A percentile compares a stretch with the other conserved stretches of the same genome.
Evolutionary conservation across 495 filamentous ascomycete species (phyloP).

Genomic region (Tetracladium setigerum): DNA sequence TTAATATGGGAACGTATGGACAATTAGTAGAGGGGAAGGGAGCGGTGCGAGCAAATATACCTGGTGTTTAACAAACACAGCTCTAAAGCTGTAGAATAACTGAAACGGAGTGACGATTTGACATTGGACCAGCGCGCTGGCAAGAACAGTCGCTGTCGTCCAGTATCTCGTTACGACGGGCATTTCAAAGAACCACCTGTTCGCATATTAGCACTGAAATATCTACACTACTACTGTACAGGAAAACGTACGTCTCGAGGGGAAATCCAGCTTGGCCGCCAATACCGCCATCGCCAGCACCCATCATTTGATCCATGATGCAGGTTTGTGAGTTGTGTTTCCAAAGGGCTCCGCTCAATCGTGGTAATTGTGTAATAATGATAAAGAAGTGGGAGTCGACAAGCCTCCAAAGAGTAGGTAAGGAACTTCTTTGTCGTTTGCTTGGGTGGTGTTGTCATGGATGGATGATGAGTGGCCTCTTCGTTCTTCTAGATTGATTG

Average conservation of each 20-base stretch:
- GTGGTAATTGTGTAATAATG: neutral
- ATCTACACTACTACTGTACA: conserved; percentile 6
- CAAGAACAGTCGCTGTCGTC: conserved; percentile 86
- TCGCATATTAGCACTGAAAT: neutral
- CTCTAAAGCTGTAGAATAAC: conserved; percentile 91
- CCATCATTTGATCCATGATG: conserved; percentile 63
- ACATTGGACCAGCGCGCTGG: conserved; percentile 89
- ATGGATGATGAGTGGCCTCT: conserved; percentile 6
- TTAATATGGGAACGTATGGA: conserved; percentile 9
- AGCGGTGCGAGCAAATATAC: conserved; percentile 47
- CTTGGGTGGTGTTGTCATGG: neutral
- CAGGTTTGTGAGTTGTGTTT: neutral
- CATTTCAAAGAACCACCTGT: conserved; percentile 74
- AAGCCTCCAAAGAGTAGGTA: neutral
- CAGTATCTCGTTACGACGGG: conserved; percentile 91
- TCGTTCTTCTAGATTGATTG: neutral
- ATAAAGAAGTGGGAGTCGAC: neutral
- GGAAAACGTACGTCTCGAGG: conserved; percentile 71
- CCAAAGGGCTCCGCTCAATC: neutral
- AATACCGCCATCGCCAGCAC: conserved; percentile 34
- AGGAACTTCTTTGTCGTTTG: neutral
- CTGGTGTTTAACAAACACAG: conserved; percentile 85
- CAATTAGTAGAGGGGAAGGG: neutral
- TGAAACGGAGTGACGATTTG: conserved; percentile 85
- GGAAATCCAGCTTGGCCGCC: conserved; percentile 64